Base-by-base conservation (phyloP, 352 stramenopile genomes). In the Pythium dissimile region DNA sequence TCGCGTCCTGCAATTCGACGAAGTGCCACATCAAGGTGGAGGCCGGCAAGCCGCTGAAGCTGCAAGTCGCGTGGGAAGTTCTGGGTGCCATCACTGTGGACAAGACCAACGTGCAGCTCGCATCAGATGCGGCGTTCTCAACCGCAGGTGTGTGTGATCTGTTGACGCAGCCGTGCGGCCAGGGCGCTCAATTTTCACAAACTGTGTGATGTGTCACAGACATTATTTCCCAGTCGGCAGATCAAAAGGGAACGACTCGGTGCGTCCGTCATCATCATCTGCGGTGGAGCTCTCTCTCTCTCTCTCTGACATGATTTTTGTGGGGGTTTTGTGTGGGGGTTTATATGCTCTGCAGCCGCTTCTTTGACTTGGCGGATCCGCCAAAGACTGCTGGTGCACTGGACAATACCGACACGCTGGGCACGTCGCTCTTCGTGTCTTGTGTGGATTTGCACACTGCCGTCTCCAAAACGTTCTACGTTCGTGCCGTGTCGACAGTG, bases 61-160 rank as follows among this genome's bases (percentile, higher is more conserved):
- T 94, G 0, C 80, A 91, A 59, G 35, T 92, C 3, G 77, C 69
- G 30, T 92, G 82, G 85, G 82, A 94, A 46, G 73, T 94, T 13
- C 75, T 94, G 24, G 85, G 85, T 2, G 79, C 80, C 5, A 73
- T 94, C 39, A 86, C 50, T 10, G 76, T 92, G 8, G 82, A 94
- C 51, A 77, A 75, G 51, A 94, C 84, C 27, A 62, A 84, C 37
- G 62, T 92, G 6, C 69, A 92, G 57, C 64, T 92, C 12, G 77
- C 84, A 15, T 78, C 79, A 1, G 77, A 66, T 28, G 43, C 47
- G 13, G 66, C 67, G 12, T 93, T 93, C 48, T 47, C 77, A 35
- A 42, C 56, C 1, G 46, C 65, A 12, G 67, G 48, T 77, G 43
- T 12, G 49, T 57, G n/a, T 39, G 10, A 15, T 52, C 15, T 46